phyloP scores from a whole-genome alignment of 805 yeast species.

The Teunomyces kruisii region DNA sequence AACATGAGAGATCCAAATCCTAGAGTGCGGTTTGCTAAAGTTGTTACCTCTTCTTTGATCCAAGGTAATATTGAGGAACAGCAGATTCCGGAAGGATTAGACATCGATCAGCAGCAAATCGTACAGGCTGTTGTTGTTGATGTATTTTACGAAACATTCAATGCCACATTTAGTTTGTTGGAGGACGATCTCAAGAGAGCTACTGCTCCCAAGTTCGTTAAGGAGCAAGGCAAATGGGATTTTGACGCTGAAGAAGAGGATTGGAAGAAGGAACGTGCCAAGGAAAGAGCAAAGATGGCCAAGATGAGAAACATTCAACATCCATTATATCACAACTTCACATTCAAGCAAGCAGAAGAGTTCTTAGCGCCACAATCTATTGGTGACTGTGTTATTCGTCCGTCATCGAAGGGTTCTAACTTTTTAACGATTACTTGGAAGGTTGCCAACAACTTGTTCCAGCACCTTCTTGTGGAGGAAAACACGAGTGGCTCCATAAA shows the following conservation, averaged over 20 bases:
- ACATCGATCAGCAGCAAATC: slow-evolving; percentile 65
- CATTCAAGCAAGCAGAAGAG: slow-evolving; percentile 87
- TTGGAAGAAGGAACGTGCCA: slow-evolving; percentile 52
- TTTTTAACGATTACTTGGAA: slow-evolving; percentile 96
- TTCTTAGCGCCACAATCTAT: slow-evolving; percentile 82
- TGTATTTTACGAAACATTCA: slow-evolving; percentile 72
- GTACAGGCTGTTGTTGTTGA: slow-evolving; percentile 76
- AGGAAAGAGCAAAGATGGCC: slow-evolving; percentile 65
- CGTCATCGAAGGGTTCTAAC: slow-evolving; percentile 85
- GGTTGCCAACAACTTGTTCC: slow-evolving; percentile 85
- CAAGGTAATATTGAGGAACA: slow-evolving; percentile 46
- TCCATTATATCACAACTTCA: slow-evolving; percentile 84
- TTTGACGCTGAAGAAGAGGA: slow-evolving; percentile 71
- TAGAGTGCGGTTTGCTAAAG: slow-evolving; percentile 41
- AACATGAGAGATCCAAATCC: slow-evolving; percentile 51
- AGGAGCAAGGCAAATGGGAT: slow-evolving; percentile 77
- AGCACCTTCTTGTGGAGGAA: slow-evolving; percentile 86
- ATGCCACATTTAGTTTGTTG: slow-evolving; percentile 70
- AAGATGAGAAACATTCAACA: slow-evolving; percentile 83
- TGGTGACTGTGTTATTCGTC: slow-evolving; percentile 93
- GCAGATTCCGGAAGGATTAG: slow-evolving; percentile 45
- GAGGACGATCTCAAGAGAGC: slow-evolving; percentile 64
- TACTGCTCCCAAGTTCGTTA: slow-evolving; percentile 43
- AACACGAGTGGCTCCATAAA: slow-evolving; percentile 55
- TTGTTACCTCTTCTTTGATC: slow-evolving; percentile 40